A percentile compares a stretch with the other conserved stretches of the same genome.
Conservation (phyloP, 352 stramenopile genomes). For the Phytophthora lateralis region DNA sequence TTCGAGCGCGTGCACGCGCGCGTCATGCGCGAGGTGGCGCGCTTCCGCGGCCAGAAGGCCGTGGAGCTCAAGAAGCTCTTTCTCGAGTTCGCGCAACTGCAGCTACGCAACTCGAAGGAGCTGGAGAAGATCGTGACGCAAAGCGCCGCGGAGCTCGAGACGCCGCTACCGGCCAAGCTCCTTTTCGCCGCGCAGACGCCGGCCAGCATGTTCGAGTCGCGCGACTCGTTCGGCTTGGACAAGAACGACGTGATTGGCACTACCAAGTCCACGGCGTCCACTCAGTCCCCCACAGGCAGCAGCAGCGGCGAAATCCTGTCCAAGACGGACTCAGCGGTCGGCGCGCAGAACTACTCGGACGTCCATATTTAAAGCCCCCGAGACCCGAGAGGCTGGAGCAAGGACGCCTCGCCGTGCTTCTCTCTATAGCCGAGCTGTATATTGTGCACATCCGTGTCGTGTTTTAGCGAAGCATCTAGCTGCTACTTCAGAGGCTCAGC, state of each 20-base stretch:
- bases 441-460: slow-evolving; percentile 37
- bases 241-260: slow-evolving; percentile 38
- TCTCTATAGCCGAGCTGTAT: slow-evolving; percentile 21
- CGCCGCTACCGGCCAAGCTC: slow-evolving; percentile 45
- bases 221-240: slow-evolving; percentile 46
- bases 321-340: slow-evolving; percentile 28
- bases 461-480: slow-evolving; percentile 20
- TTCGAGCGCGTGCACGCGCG: slow-evolving; percentile 78
- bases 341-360: slow-evolving; percentile 50
- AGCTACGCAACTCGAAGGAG: slow-evolving; percentile 57
- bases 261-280: slow-evolving; percentile 36
- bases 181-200: slow-evolving; percentile 44
- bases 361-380: slow-evolving; percentile 47
- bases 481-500: slow-evolving; percentile 26
- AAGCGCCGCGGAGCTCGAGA: slow-evolving; percentile 51
- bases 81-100: slow-evolving; percentile 67
- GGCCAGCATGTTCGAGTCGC: slow-evolving; percentile 45
- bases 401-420: slow-evolving; percentile 3
- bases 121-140: slow-evolving; percentile 52
- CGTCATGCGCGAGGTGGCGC: slow-evolving; percentile 75
- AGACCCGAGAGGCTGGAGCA: slow-evolving; percentile 1
- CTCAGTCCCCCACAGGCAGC: slow-evolving; percentile 30
- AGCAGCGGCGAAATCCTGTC: slow-evolving; percentile 21
- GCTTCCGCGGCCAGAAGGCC: slow-evolving; percentile 78
- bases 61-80: slow-evolving; percentile 77